phyloP scores from a whole-genome alignment of 1,139 yeast species.

The Geotrichum aggregatum region DNA sequence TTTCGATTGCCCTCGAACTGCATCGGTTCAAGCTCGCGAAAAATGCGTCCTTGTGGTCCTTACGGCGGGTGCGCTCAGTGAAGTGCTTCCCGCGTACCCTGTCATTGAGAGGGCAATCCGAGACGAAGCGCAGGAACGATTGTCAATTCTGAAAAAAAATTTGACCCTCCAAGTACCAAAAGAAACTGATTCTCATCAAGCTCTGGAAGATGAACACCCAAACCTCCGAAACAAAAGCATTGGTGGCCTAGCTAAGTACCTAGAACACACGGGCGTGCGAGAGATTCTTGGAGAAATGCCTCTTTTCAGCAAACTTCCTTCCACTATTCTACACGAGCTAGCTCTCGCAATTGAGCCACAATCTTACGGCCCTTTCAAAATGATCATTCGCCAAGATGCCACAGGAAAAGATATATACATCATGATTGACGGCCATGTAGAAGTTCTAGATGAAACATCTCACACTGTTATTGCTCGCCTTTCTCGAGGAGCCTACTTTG shows the following conservation, averaged over 20 bases:
- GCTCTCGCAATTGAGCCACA: conserved; percentile 61
- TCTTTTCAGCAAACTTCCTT: conserved; percentile 54
- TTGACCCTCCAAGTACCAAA: neutral
- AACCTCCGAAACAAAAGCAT: conserved; percentile 5
- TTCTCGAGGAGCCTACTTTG: conserved; percentile 63
- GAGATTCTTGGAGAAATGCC: conserved; percentile 56
- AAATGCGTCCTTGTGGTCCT: conserved; percentile 63
- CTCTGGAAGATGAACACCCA: neutral
- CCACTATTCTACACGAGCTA: conserved; percentile 55
- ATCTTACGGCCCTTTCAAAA: conserved; percentile 53
- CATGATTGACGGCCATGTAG: conserved; percentile 65
- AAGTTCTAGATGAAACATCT: conserved; percentile 50
- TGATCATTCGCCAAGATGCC: conserved; percentile 57
- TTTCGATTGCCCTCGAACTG: conserved; percentile 71
- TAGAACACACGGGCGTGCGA: conserved; percentile 38
- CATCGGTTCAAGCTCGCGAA: conserved; percentile 70
- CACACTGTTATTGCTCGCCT: conserved; percentile 52
- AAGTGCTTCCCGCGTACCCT: conserved; percentile 60
- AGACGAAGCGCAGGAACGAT: conserved; percentile 73
- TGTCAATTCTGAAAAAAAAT: conserved; percentile 64
- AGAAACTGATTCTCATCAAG: neutral
- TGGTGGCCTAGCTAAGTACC: conserved; percentile 12
- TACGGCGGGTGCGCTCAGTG: conserved; percentile 58
- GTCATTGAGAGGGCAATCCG: conserved; percentile 61
- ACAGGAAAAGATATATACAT: conserved; percentile 61